Evolutionary conservation across 306 rosid species (phyloP).

Genomic region (Inga oerstediana): DNA sequence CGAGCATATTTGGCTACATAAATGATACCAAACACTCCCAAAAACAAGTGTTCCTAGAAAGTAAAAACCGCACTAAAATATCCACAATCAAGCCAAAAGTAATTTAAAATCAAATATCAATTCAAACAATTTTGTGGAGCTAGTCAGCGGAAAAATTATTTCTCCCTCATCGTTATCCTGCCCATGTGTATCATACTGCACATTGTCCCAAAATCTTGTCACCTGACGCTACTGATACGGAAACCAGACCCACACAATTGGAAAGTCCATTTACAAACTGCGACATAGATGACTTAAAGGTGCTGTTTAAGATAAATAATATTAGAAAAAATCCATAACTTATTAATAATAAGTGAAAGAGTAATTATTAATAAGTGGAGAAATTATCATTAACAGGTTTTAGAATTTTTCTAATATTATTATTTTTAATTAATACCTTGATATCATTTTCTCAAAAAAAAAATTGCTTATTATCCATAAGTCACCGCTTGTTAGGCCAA

Average conservation of each 20-base stretch:
- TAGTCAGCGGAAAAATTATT: neutral
- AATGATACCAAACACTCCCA: too few relatives aligned
- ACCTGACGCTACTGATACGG: neutral
- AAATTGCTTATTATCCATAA: neutral
- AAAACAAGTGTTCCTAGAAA: neutral
- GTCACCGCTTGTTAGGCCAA: neutral
- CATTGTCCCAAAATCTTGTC: neutral
- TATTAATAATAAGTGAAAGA: too few relatives aligned
- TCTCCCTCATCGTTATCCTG: neutral
- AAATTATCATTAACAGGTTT: too few relatives aligned
- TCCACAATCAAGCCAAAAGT: neutral
- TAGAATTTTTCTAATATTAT: too few relatives aligned
- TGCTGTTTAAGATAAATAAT: too few relatives aligned
- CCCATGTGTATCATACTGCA: neutral
- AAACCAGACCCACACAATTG: neutral
- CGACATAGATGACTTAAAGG: neutral
- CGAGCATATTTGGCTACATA: too few relatives aligned
- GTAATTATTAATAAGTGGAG: too few relatives aligned
- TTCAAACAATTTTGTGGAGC: neutral
- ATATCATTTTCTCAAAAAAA: too few relatives aligned
- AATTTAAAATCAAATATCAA: neutral
- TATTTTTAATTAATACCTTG: too few relatives aligned
- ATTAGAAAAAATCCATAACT: too few relatives aligned
- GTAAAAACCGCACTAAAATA: neutral
- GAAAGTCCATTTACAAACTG: neutral